A percentile compares a stretch with the other conserved stretches of the same genome.
phyloP scores from a whole-genome alignment of 495 filamentous ascomycete species.

The Tuber umbilicatum region DNA sequence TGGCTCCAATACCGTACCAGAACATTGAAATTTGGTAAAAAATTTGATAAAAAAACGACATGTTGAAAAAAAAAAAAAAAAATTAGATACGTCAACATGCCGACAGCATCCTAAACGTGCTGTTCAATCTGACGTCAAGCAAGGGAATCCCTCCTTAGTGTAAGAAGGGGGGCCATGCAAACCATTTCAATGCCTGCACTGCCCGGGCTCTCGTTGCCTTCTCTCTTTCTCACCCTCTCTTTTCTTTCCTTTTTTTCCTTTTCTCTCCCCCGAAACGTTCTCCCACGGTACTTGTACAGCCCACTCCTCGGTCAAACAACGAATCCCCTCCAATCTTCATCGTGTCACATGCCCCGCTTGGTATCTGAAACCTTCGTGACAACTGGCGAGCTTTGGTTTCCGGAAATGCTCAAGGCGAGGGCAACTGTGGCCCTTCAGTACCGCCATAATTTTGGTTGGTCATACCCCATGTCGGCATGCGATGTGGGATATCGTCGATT shows the following conservation, averaged over 20 bases:
- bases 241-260: neutral
- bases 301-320: neutral
- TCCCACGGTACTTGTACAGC: neutral
- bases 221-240: neutral
- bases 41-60: no score
- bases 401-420: neutral
- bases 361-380: neutral
- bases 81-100: conserved; percentile 2
- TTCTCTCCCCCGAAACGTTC: neutral
- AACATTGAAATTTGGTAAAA: no score
- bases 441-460: neutral
- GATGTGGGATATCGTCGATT: conserved; percentile 2
- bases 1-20: neutral
- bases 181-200: neutral
- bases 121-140: neutral
- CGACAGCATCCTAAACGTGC: neutral
- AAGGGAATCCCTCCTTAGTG: neutral
- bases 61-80: no score
- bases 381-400: neutral
- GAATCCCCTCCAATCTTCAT: neutral
- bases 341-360: neutral
- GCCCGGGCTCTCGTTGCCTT: neutral
- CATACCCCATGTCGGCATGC: neutral
- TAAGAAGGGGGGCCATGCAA: neutral
- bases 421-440: neutral